These are phyloP conservation scores for Colletotrichum tabaci DNA, from an alignment of 2,329 filamentous ascomycete species.

Conservation along the genomic window DNA sequence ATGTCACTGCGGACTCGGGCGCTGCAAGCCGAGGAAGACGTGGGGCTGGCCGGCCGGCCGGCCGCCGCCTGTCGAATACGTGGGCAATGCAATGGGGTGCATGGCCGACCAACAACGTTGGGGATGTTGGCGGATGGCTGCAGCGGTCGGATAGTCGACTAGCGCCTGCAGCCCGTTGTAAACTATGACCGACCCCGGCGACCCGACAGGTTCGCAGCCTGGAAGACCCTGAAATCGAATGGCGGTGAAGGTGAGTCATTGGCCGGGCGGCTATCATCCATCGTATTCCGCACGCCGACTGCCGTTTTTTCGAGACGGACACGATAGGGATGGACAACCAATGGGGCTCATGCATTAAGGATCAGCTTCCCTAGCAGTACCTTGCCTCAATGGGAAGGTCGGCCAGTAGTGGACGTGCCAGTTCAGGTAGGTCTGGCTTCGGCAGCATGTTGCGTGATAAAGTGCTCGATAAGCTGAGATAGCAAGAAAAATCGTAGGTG, in stretches of 20 bases:
- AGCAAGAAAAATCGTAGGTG: neutral
- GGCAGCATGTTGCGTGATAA: conserved; percentile 13
- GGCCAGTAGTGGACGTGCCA: conserved; percentile 9
- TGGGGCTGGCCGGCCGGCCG: neutral
- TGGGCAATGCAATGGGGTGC: neutral
- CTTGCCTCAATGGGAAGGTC: conserved; percentile 38
- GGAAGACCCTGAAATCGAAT: conserved; percentile 31
- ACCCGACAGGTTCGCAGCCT: conserved; percentile 3
- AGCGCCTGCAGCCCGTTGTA: conserved; percentile 16
- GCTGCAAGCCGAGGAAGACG: conserved; percentile 26
- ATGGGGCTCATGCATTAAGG: conserved; percentile 24
- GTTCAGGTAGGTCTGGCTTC: neutral
- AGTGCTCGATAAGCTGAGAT: neutral
- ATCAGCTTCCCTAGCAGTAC: conserved; percentile 12
- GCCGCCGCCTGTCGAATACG: conserved; percentile 8
- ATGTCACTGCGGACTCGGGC: conserved; percentile 13
- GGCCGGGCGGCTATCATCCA: conserved; percentile 14
- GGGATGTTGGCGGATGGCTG: conserved; percentile 7
- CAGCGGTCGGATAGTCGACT: conserved; percentile 2
- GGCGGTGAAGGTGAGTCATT: conserved; percentile 40
- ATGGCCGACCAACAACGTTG: conserved; percentile 1
- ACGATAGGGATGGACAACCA: conserved; percentile 15
- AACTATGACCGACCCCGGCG: conserved; percentile 6
- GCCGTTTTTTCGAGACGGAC: conserved; percentile 4
- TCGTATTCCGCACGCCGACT: conserved; percentile 12